Evolutionary conservation across 805 yeast species (phyloP), one percentile per base, ranked within the genome.

Genomic region (Candida andamanensis): DNA sequence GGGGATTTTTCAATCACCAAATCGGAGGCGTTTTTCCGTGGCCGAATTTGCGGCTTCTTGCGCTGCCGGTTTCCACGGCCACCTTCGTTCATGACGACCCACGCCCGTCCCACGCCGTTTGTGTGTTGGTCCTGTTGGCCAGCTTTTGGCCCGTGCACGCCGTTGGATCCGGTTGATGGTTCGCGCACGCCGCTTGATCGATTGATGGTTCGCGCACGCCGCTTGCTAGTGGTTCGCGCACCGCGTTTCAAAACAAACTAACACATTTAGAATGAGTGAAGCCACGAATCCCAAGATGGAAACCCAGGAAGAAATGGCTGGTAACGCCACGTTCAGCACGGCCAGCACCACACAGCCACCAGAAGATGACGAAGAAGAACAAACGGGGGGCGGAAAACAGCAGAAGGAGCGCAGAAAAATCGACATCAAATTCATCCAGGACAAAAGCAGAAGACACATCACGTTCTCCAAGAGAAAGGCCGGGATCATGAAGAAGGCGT

Each of bases 401-500:
- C 68, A 65, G 42, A 69, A 76, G 54, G 80, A 75, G 50, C 63
- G 80, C 54, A 67, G 98, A 69, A 90, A 90, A 63, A 90, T 90
- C 51, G 98, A 92, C 62, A 92, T 92, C 58, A 85, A 86, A 68
- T 92, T 92, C 55, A 92, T 92, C 52, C 95, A 90, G 67, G 97
- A 92, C 62, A 92, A 92, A 66, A 85, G 95, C 14, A 79, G 98
- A 59, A 85, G 98, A 54, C 98, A 92, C 63, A 94, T 92, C 49
- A 92, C 98, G 18, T 92, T 92, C 53, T 86, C 97, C 33, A 92
- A 92, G 67, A 83, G 98, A 64, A 90, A 90, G 64, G 97, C 96
- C 28, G 98, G 98, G 48, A 90, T 92, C 52, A 92, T 92, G 98
- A 92, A 92, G 67, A 92, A 92, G 67, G 98, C 98, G n/a, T 92